Conservation (phyloP, 495 filamentous ascomycete genomes). For the Xylaria curta region DNA sequence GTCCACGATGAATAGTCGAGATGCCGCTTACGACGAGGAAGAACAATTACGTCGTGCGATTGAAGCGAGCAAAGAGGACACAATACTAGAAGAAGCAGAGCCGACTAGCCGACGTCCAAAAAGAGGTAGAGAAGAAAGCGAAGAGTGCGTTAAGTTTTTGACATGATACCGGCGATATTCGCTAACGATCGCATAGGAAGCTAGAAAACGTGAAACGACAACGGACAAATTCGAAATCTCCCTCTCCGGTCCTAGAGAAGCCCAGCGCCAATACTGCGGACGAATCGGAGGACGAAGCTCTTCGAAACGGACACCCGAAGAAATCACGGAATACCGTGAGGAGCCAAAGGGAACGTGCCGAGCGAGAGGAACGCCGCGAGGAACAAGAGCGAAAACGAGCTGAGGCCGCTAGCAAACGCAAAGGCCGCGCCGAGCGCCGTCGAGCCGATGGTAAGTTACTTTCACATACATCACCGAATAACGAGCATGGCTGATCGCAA, state of each 20-base stretch:
- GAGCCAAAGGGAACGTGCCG: constrained; percentile 74
- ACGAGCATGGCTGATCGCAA: constrained; percentile 30
- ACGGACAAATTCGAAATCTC: constrained; percentile 76
- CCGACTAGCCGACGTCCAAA: constrained; percentile 69
- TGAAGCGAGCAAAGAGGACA: constrained; percentile 90
- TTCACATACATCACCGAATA: constrained; percentile 18
- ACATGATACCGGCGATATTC: not conserved
- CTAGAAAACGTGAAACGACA: constrained; percentile 65
- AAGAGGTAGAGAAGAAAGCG: constrained; percentile 86
- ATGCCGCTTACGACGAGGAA: constrained; percentile 94
- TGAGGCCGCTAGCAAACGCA: constrained; percentile 76
- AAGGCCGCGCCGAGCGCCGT: constrained; percentile 73
- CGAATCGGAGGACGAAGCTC: constrained; percentile 76
- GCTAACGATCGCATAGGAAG: constrained; percentile 46
- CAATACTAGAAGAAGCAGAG: constrained; percentile 55
- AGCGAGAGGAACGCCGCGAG: constrained; percentile 76
- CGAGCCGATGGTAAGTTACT: constrained; percentile 73
- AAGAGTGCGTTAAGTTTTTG: constrained; percentile 69
- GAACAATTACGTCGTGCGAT: constrained; percentile 88
- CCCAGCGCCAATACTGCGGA: constrained; percentile 54
- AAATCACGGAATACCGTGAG: constrained; percentile 70
- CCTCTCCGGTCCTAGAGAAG: constrained; percentile 60
- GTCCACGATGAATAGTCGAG: constrained; percentile 97
- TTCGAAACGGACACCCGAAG: constrained; percentile 61
- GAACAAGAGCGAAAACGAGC: constrained; percentile 70